Evolutionary conservation across 108 stramenopile genomes (phyloP).

Genomic region (Cyclotella choctawhatcheeana): DNA sequence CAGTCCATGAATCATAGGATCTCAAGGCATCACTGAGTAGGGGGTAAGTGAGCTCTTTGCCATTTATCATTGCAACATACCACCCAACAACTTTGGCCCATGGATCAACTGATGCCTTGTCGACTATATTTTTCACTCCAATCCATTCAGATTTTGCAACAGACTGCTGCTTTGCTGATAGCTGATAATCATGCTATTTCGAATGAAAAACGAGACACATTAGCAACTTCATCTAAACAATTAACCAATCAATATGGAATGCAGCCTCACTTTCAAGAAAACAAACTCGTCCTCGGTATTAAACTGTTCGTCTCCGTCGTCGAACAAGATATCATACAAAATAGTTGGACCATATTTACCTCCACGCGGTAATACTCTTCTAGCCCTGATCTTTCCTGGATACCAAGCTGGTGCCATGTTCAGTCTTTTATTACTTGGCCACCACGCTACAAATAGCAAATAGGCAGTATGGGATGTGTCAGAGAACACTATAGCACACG

Average conservation of each 20-base stretch:
- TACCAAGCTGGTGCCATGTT: background rate
- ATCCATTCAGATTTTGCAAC: slow-evolving; percentile 3
- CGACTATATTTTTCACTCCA: background rate
- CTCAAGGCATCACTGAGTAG: background rate
- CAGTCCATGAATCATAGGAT: background rate
- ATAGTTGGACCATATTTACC: background rate
- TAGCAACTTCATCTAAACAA: too few relatives aligned
- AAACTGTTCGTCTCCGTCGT: slow-evolving; percentile 2
- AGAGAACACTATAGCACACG: too few relatives aligned
- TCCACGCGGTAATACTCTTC: background rate
- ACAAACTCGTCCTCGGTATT: slow-evolving; percentile 1
- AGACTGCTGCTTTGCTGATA: background rate
- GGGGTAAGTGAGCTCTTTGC: background rate
- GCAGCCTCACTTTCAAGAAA: background rate
- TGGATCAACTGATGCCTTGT: background rate
- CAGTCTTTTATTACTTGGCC: background rate
- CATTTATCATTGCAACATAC: slow-evolving; percentile 4
- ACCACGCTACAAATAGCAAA: background rate
- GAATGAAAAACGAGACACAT: background rate
- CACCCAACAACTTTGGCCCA: slow-evolving; percentile 14
- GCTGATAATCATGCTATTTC: background rate
- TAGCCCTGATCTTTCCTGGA: background rate
- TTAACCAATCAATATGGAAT: background rate
- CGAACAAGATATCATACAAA: slow-evolving; percentile 1
- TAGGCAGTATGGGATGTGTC: too few relatives aligned